phyloP scores from a whole-genome alignment of 2,329 filamentous ascomycete species.

The Monosporascus sp. region DNA sequence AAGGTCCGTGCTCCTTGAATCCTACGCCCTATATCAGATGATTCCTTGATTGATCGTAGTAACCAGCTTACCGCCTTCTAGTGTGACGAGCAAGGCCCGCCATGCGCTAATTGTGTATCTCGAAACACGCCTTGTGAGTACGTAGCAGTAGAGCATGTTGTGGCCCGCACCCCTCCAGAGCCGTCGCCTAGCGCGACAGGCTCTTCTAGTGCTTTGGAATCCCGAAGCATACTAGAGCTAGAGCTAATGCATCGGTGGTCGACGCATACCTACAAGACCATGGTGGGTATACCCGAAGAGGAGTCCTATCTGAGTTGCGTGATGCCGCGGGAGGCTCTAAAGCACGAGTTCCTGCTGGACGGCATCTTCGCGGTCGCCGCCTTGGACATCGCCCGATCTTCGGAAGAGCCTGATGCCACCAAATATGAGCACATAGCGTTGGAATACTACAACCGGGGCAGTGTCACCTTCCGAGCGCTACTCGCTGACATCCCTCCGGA shows the following conservation, averaged over 20 bases:
- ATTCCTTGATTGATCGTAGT: no score
- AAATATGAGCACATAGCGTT: constrained; percentile 26
- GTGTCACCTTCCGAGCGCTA: constrained; percentile 24
- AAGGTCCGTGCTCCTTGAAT: not conserved
- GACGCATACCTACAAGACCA: constrained; percentile 35
- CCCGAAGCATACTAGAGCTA: constrained; percentile 32
- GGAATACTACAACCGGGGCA: constrained; percentile 28
- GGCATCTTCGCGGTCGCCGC: constrained; percentile 30
- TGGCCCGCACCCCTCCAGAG: not conserved
- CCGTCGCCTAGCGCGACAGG: not conserved
- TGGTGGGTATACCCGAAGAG: constrained; percentile 33
- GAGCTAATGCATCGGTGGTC: constrained; percentile 49
- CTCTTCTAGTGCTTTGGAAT: constrained; percentile 2
- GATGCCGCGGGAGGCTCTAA: constrained; percentile 29
- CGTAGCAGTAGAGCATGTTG: not conserved
- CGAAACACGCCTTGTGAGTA: constrained; percentile 11
- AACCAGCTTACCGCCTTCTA: constrained; percentile 4
- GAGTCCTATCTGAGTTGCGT: constrained; percentile 27
- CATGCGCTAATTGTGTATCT: constrained; percentile 27
- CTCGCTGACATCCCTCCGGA: constrained; percentile 23
- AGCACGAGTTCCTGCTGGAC: constrained; percentile 33
- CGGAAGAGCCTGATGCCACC: constrained; percentile 9
- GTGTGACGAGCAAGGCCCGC: constrained; percentile 32
- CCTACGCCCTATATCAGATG: not conserved
- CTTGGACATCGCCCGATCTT: constrained; percentile 25